Base-by-base conservation (phyloP, 2,329 filamentous ascomycete species). In the Epichloe sylvatica region DNA sequence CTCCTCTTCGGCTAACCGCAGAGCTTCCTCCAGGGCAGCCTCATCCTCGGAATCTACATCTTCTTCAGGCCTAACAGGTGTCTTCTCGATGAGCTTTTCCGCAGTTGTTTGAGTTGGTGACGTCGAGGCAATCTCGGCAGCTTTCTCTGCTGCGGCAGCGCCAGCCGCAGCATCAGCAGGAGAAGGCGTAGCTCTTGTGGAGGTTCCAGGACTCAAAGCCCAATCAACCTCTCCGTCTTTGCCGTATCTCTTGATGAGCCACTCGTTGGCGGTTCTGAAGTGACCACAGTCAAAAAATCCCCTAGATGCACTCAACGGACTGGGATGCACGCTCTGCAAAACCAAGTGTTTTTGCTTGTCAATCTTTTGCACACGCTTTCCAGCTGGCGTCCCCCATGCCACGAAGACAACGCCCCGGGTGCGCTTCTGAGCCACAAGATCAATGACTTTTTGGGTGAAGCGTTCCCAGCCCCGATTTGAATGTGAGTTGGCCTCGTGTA, bases 401-500 rank as follows among this genome's bases (percentile, higher is more conserved):
- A 98, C 71, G 63, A 96, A 98, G 4, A 96, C 92, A 1, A 98
- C 91, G 2, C 92, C 92, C 30, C 76, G 74, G 0, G 78, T 81
- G 42, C 89, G 77, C 57, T 84, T 81, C 61, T 83, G 80, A 0
- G 85, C 85, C 2, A 97, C 86, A 0, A 86, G 76, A 56, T 97
- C 89, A 54, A 98, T 94, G 40, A 92, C 84, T 55, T 81, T 86
- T 63, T 96, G 90, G 19, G 91, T 98, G 63, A 98, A 86, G 42
- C 75, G 75, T 68, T 98, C 92, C 92, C 92, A 98, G 15, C 92
- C 92, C 54, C 83, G 83, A 59, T 84, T 84, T 3, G 84, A 73
- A 66, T 98, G 92, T 30, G 81, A 86, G 64, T 92, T 91, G 44
- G 92, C 83, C 57, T 94, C 81, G 62, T 94, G 86, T 0, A 87